A percentile compares a stretch with the other conserved stretches of the same genome.
These are phyloP conservation scores for Aquilaria agallochum DNA, from an alignment of 441 rosid species.

Conservation along the genomic window DNA sequence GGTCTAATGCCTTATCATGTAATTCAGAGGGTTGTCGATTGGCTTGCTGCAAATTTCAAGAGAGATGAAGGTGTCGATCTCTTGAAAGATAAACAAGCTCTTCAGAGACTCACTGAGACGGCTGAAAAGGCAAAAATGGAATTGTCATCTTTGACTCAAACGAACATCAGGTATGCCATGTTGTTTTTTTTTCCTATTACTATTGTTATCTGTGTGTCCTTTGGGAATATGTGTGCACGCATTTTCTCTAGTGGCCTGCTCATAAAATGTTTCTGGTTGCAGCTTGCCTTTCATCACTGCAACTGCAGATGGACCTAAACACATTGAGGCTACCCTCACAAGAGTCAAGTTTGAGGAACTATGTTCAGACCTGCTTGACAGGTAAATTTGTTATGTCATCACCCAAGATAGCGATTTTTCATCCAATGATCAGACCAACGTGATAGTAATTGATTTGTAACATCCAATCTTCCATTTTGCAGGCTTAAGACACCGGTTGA, in stretches of 20 bases:
- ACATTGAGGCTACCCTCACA: slow-evolving; percentile 88
- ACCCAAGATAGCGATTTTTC: not conserved
- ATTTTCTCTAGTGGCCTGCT: slow-evolving; percentile 11
- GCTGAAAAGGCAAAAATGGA: slow-evolving; percentile 99
- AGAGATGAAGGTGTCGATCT: slow-evolving; percentile 91
- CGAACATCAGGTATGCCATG: slow-evolving; percentile 53
- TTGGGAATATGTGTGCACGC: not conserved
- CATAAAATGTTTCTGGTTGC: slow-evolving; percentile 15
- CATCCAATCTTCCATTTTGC: not conserved
- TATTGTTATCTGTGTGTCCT: not conserved
- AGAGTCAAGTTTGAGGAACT: slow-evolving; percentile 89
- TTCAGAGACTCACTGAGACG: slow-evolving; percentile 88
- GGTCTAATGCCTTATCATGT: not conserved
- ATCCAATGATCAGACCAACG: not conserved
- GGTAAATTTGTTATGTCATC: slow-evolving; percentile 30
- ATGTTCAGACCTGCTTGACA: slow-evolving; percentile 85
- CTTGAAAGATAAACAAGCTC: slow-evolving; percentile 95
- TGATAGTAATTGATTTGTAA: not conserved
- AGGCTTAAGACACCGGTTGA: slow-evolving; percentile 89
- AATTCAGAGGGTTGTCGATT: slow-evolving; percentile 83
- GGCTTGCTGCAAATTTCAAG: slow-evolving; percentile 79
- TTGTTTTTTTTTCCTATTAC: not conserved
- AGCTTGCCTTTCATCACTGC: slow-evolving; percentile 98
- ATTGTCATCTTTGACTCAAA: slow-evolving; percentile 81
- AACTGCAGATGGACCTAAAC: slow-evolving; percentile 95